Base-by-base conservation (phyloP, 1,284 basidiomycete species). In the Fomitopsis schrenkii region DNA sequence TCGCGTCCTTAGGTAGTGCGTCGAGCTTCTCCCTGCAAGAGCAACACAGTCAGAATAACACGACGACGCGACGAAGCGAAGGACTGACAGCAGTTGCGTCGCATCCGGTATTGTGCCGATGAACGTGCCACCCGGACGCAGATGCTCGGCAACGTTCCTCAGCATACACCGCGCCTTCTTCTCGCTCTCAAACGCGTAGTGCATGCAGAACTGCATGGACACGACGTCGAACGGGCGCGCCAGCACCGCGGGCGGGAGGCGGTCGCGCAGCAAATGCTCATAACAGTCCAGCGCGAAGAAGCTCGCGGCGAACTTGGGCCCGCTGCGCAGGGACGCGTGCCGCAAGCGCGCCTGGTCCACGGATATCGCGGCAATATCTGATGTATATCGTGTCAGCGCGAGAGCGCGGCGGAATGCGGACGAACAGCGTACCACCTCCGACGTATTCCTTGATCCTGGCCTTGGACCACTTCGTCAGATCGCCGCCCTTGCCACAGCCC, bases 201-300 rank as follows among this genome's bases (percentile, higher is more conserved):
- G 97, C 94, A 99, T 97, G 77, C 97, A 99, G 75, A 99, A 99
- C 73, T 99, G 97, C 90, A 98, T 91, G 2, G 94, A 93, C 22
- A 99, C 94, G 56, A 94, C 94, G 73, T 98, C 96, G 72, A 98
- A 98, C 12, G 85, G 87, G 36, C 80, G 68, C 5, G 72, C 83
- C 63, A 81, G 78, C 65, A 83, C 77, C 15, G 83, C 77, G 0
- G 82, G 80, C 0, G 91, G 80, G n/a, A 60, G 83, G 17, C 83
- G 87, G 53, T 85, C 83, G 9, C 83, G 80, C 46, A 99, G 80
- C 1, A 90, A 78, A 64, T 89, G 81, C 12, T 82, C 81, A 72
- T 93, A 99, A 74, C 96, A 98, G 75, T 99, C 97, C 52, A 96
- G 77, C 2, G 94, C 85, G 63, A 85, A 90, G 71, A 99, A 98